phyloP scores from a whole-genome alignment of 768 basidiomycete species.

The Boletus pseudo-olivaceus region DNA sequence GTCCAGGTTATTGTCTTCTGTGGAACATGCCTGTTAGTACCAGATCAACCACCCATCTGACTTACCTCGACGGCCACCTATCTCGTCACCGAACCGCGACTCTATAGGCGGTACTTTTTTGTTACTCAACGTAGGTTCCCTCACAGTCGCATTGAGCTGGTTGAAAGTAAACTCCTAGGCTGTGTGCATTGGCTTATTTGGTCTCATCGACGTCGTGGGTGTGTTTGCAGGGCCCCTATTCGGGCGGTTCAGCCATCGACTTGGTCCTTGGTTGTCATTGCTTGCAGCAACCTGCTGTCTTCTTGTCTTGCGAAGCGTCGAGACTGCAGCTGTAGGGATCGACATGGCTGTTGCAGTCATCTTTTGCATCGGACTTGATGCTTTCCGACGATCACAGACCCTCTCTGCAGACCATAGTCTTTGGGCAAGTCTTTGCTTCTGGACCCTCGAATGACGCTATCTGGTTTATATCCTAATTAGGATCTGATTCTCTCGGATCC shows the following conservation, averaged over 20 bases:
- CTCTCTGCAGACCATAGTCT: slow-evolving; percentile 24
- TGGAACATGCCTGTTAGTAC: slow-evolving; percentile 33
- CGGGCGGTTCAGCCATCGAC: slow-evolving; percentile 18
- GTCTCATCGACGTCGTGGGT: slow-evolving; percentile 41
- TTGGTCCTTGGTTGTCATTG: slow-evolving; percentile 39
- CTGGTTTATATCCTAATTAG: slow-evolving; percentile 11
- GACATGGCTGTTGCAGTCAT: slow-evolving; percentile 37
- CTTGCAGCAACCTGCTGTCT: slow-evolving; percentile 31
- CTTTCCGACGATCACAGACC: slow-evolving; percentile 36
- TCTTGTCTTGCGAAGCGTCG: slow-evolving; percentile 29
- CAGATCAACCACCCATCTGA: slow-evolving; percentile 39
- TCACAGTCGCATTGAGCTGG: not conserved
- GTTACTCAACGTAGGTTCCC: slow-evolving; percentile 30
- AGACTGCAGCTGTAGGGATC: slow-evolving; percentile 36
- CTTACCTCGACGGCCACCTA: slow-evolving; percentile 40
- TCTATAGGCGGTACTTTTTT: slow-evolving; percentile 32
- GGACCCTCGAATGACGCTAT: not conserved
- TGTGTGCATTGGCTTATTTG: slow-evolving; percentile 47
- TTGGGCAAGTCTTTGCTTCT: slow-evolving; percentile 9
- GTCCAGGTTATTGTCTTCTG: slow-evolving; percentile 26
- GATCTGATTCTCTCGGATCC: slow-evolving; percentile 6
- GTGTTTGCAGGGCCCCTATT: slow-evolving; percentile 25
- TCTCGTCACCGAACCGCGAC: slow-evolving; percentile 38
- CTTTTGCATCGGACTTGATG: slow-evolving; percentile 37
- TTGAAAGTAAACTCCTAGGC: slow-evolving; percentile 3